A percentile compares a stretch with the other conserved stretches of the same genome.
These are phyloP conservation scores for Coemansia sp. DNA, from an alignment of 192 early-diverging fungal genomes.

Conservation along the genomic window DNA sequence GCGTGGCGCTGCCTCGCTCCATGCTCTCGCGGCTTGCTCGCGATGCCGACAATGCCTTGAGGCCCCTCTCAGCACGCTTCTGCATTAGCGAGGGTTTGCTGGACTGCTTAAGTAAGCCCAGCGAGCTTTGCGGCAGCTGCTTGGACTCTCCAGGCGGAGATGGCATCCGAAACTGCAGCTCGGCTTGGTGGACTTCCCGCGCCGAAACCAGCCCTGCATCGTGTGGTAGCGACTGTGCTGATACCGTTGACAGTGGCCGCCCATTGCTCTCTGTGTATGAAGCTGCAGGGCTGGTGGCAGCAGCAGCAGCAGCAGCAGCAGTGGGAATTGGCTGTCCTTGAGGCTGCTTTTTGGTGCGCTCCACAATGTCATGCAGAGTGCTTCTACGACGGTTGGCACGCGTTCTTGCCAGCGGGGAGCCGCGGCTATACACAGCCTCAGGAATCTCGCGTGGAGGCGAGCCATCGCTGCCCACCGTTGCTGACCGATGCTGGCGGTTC, in stretches of 20 bases:
- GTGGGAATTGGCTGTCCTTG: slow-evolving; percentile 1
- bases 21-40: slow-evolving; percentile 42
- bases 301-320: not conserved
- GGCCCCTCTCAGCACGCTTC: slow-evolving; percentile 32
- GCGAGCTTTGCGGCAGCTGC: slow-evolving; percentile 1
- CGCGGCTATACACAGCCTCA: slow-evolving; percentile 17
- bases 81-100: slow-evolving; percentile 37
- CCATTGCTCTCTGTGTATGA: not conserved
- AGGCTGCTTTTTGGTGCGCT: slow-evolving; percentile 39
- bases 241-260: slow-evolving; percentile 9
- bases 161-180: slow-evolving; percentile 41
- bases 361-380: slow-evolving; percentile 44
- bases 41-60: slow-evolving; percentile 15
- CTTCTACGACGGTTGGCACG: slow-evolving; percentile 42
- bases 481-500: slow-evolving; percentile 48
- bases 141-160: slow-evolving; percentile 8
- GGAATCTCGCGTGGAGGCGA: slow-evolving; percentile 23
- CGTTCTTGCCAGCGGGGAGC: slow-evolving; percentile 30
- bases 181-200: slow-evolving; percentile 43
- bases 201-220: slow-evolving; percentile 17
- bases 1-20: slow-evolving; percentile 36
- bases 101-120: slow-evolving; percentile 13
- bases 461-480: slow-evolving; percentile 38
- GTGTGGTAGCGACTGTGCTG: slow-evolving; percentile 23
- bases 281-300: not conserved